Percentiles rank a stretch among this genome's conserved stretches.
These are phyloP conservation scores for Ulmus americana DNA, from an alignment of 331 rosid genomes.

Conservation along the genomic window DNA sequence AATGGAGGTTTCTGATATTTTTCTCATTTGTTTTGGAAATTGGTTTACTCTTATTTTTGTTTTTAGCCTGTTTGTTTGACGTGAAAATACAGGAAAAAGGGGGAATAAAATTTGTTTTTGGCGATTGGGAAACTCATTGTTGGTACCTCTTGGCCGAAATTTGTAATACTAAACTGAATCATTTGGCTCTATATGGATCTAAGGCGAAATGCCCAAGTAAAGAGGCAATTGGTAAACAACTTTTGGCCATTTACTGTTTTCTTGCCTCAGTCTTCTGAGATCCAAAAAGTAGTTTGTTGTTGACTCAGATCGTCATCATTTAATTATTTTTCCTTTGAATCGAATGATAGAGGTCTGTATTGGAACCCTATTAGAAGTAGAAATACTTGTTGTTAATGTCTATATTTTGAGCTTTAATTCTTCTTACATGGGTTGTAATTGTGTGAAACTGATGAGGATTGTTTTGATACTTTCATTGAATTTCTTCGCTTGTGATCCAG, in stretches of 20 bases:
- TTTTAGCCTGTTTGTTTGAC: conserved; percentile 6
- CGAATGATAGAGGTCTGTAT: neutral
- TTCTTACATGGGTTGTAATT: no score
- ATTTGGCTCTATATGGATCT: conserved; percentile 24
- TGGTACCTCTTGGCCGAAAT: neutral
- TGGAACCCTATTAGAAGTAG: conserved; percentile 10
- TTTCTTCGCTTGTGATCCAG: neutral
- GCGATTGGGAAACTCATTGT: conserved; percentile 2
- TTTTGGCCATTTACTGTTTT: neutral
- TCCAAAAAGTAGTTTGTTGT: conserved; percentile 22
- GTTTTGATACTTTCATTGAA: no score
- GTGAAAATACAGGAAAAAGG: conserved; percentile 8
- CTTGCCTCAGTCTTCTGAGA: conserved; percentile 23
- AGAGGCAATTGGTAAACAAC: neutral
- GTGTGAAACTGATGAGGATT: no score
- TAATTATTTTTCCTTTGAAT: neutral
- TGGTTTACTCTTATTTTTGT: neutral
- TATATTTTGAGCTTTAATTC: no score
- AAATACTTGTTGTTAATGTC: neutral
- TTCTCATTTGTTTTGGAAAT: neutral
- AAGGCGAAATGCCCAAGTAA: conserved; percentile 14
- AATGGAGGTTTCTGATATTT: conserved; percentile 3
- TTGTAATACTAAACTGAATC: neutral
- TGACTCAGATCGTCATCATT: conserved; percentile 37
- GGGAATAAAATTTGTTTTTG: conserved; percentile 1